Evolutionary conservation across 176 grass and related monocot species (phyloP).

Genomic region (Rhynchospora breviuscula): DNA sequence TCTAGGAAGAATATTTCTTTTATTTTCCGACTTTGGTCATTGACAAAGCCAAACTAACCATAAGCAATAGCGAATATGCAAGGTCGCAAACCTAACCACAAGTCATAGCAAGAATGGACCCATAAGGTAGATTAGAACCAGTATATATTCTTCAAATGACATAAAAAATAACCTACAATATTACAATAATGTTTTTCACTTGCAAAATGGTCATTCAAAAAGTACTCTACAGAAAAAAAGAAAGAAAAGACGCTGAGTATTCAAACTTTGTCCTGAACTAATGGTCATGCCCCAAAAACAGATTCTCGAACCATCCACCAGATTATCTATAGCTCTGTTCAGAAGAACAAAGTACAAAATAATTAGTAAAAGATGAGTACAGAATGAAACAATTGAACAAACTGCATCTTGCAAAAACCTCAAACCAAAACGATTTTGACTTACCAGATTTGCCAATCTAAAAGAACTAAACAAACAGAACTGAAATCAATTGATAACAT

Average conservation of each 20-base stretch:
- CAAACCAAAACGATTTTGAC: too few species aligned
- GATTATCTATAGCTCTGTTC: slow-evolving; percentile 16
- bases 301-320: neutral
- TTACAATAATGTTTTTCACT: neutral
- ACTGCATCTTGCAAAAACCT: neutral
- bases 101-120: neutral
- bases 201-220: slow-evolving; percentile 19
- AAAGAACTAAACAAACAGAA: neutral
- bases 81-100: neutral
- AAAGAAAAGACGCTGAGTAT: neutral
- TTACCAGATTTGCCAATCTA: neutral
- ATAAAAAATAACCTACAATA: slow-evolving; percentile 7
- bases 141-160: neutral
- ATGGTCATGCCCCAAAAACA: neutral
- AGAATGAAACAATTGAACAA: neutral
- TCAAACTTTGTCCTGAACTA: slow-evolving; percentile 9
- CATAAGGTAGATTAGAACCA: neutral
- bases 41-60: too few species aligned
- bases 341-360: neutral
- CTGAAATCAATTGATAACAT: neutral
- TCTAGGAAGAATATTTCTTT: too few species aligned
- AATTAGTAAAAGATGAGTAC: neutral
- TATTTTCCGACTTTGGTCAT: too few species aligned
- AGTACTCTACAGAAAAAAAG: slow-evolving; percentile 4
- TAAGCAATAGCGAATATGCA: too few species aligned